These are phyloP conservation scores for Picea sitchensis DNA, from an alignment of 75 land plant species.

Conservation along the genomic window DNA sequence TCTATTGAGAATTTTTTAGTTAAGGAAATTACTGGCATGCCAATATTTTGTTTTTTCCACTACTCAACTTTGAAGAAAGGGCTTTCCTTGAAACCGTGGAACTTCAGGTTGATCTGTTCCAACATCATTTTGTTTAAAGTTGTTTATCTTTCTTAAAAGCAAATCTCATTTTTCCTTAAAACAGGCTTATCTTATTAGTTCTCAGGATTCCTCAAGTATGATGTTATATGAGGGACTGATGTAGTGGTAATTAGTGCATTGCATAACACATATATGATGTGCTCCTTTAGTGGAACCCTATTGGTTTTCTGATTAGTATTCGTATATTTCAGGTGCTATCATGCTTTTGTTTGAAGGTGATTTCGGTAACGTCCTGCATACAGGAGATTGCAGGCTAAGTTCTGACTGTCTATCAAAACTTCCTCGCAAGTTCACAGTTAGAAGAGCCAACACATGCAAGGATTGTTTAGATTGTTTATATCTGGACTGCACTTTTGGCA, in stretches of 20 bases:
- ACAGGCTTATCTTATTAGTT: background rate
- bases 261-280: background rate
- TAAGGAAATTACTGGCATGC: background rate
- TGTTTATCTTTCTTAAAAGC: background rate
- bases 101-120: background rate
- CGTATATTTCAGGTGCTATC: conserved; percentile 59
- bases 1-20: background rate
- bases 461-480: conserved; percentile 62
- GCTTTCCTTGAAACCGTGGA: background rate
- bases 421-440: conserved; percentile 42
- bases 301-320: conserved; percentile 1
- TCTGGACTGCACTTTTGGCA: conserved; percentile 86
- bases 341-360: conserved; percentile 91
- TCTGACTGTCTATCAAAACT: conserved; percentile 66
- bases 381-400: conserved; percentile 85
- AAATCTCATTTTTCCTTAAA: background rate
- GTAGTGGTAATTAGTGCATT: background rate
- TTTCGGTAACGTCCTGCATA: conserved; percentile 82
- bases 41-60: background rate
- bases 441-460: conserved; percentile 24
- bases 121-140: background rate
- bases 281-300: background rate
- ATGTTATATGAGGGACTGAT: background rate
- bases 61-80: background rate
- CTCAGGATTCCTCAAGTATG: background rate